Base-by-base conservation (phyloP, 2,329 filamentous ascomycete species). In the Fonsecaea monophora region DNA sequence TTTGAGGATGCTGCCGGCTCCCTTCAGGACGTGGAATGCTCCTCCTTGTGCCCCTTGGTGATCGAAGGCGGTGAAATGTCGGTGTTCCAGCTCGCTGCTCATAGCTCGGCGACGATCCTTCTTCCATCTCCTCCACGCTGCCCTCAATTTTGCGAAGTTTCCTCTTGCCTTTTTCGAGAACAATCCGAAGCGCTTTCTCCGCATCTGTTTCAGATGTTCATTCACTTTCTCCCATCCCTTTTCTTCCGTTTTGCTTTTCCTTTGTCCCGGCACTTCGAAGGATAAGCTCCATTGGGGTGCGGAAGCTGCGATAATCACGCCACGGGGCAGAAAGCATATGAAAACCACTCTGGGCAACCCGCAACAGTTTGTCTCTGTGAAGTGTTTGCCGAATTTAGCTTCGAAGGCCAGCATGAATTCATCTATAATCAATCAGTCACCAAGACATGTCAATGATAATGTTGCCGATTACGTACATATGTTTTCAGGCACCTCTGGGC, bases 341-440 rank as follows among this genome's bases (percentile, higher is more conserved):
- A 60, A 60, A 45, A 60, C 57, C n/a, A 60, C 57, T 9, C 6
- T 30, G 57, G 57, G 57, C 57, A 60, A 48, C 57, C 57, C 57
- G 57, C 57, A 60, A 60, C 1, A 6, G 35, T 60, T 60, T 25
- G 35, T 48, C 48, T 60, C 38, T 60, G 57, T 60, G 57, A 60
- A 60, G 57, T 60, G 13, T 45, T 48, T 48, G 57, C 57, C 57
- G 57, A 60, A 60, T 48, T 21, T 48, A 38, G 57, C 57, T 60
- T 60, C 57, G 57, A 60, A 60, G 2, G 57, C 57, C 57, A 60
- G 35, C 57, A 45, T 4, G 37, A 60, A 48, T 48, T 60, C 57
- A 60, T 60, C 57, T 60, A n/a, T 48, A 8, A 48, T 60, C 57
- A 60, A 60, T 60, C 57, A 60, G 57, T 60, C 57, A 48, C 57